These are phyloP conservation scores for Mrakia gelida DNA, from an alignment of 768 basidiomycete genomes.

Conservation along the genomic window DNA sequence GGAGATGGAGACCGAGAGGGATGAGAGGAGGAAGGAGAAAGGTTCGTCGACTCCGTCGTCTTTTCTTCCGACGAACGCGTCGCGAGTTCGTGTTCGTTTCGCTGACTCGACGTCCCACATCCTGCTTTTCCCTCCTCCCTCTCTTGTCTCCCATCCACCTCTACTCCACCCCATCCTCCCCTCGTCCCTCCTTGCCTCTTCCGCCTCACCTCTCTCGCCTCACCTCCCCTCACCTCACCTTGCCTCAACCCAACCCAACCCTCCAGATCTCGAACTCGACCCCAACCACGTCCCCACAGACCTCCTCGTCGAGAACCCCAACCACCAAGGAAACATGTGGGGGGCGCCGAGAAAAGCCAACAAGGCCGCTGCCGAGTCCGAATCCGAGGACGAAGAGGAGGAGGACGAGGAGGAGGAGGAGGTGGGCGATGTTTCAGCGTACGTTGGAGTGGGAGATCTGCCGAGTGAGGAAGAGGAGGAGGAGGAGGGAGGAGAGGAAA, in stretches of 20 bases:
- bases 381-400: conserved; percentile 16
- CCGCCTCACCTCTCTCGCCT: neutral
- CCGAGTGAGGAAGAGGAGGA: conserved; percentile 1
- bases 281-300: conserved; percentile 55
- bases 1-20: conserved; percentile 43
- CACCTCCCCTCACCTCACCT: neutral
- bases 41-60: conserved; percentile 33
- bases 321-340: conserved; percentile 47
- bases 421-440: neutral
- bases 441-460: neutral
- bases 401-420: conserved; percentile 21
- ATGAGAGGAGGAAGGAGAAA: conserved; percentile 35
- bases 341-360: neutral
- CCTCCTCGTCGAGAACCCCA: conserved; percentile 65
- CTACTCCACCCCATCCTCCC: neutral
- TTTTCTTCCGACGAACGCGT: too few relatives aligned
- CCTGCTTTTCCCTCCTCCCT: neutral
- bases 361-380: conserved; percentile 5
- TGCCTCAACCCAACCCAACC: neutral
- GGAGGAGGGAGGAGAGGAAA: conserved; percentile 9
- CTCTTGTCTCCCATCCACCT: too few relatives aligned
- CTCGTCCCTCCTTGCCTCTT: too few relatives aligned
- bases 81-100: neutral
- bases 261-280: conserved; percentile 41
- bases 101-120: neutral